Evolutionary conservation across 1,284 basidiomycete species (phyloP).

Genomic region (Phellopilus nigrolimitatus): DNA sequence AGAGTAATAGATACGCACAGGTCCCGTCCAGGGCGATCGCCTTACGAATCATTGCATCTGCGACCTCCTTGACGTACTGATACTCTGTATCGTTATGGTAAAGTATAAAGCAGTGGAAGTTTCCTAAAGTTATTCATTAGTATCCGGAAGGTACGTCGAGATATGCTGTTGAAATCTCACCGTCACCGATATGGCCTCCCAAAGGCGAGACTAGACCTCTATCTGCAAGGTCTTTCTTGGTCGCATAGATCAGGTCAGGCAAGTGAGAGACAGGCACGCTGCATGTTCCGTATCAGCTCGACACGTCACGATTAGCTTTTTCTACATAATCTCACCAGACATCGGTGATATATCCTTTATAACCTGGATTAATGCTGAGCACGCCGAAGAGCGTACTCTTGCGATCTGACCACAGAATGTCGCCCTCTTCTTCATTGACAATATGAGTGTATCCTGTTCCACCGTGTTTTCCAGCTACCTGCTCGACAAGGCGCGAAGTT

Average conservation of each 20-base stretch:
- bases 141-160: constrained; percentile 26
- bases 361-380: constrained; percentile 58
- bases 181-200: constrained; percentile 85
- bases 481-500: constrained; percentile 55
- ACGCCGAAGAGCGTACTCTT: constrained; percentile 83
- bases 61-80: constrained; percentile 48
- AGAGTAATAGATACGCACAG: constrained; percentile 39
- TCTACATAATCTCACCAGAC: constrained; percentile 62
- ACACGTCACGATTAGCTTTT: constrained; percentile 33
- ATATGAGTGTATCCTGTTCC: constrained; percentile 74
- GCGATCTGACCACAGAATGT: constrained; percentile 80
- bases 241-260: constrained; percentile 65
- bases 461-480: constrained; percentile 63
- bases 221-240: constrained; percentile 68
- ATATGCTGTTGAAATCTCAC: constrained; percentile 44
- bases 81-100: constrained; percentile 62
- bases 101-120: constrained; percentile 67
- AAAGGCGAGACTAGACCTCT: constrained; percentile 65
- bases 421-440: constrained; percentile 70
- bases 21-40: constrained; percentile 71
- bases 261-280: constrained; percentile 79
- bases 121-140: constrained; percentile 33
- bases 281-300: constrained; percentile 31
- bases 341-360: constrained; percentile 82
- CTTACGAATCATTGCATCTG: constrained; percentile 63